phyloP scores from a whole-genome alignment of 805 yeast genomes.

The Lipomyces kockii region DNA sequence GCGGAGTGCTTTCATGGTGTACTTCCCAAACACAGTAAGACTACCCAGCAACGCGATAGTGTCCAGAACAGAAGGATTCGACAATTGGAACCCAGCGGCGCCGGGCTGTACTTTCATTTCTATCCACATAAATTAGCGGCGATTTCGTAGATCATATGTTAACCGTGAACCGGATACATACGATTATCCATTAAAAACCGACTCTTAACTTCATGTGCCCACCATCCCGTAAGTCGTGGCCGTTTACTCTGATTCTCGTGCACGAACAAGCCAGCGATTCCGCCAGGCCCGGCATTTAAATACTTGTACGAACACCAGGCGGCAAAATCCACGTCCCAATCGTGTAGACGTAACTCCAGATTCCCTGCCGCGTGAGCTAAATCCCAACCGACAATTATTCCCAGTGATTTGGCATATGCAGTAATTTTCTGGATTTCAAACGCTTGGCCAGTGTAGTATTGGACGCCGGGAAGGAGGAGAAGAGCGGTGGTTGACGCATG shows the following conservation, averaged over 20 bases:
- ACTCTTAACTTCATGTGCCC: slow-evolving; percentile 79
- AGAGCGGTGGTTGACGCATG: slow-evolving; percentile 68
- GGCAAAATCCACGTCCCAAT: slow-evolving; percentile 92
- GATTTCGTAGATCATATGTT: neutral
- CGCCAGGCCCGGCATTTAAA: slow-evolving; percentile 92
- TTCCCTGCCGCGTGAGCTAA: slow-evolving; percentile 95
- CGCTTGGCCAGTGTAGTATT: slow-evolving; percentile 87
- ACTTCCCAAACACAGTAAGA: slow-evolving; percentile 59
- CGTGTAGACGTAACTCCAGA: slow-evolving; percentile 74
- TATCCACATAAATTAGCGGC: slow-evolving; percentile 8
- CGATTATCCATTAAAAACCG: slow-evolving; percentile 70
- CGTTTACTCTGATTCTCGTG: slow-evolving; percentile 55
- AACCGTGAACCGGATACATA: slow-evolving; percentile 2
- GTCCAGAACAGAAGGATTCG: slow-evolving; percentile 88
- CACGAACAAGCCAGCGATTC: slow-evolving; percentile 82
- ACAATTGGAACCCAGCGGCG: slow-evolving; percentile 86
- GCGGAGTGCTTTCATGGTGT: slow-evolving; percentile 63
- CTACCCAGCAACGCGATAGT: slow-evolving; percentile 74
- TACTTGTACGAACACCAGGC: slow-evolving; percentile 94
- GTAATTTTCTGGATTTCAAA: slow-evolving; percentile 81
- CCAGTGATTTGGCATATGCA: slow-evolving; percentile 57
- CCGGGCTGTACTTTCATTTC: slow-evolving; percentile 66
- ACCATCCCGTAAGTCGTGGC: slow-evolving; percentile 93
- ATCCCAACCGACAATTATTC: slow-evolving; percentile 79
- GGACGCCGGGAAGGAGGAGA: slow-evolving; percentile 84